phyloP scores from a whole-genome alignment of 2,329 filamentous ascomycete species.

The Emmonsia crescens region DNA sequence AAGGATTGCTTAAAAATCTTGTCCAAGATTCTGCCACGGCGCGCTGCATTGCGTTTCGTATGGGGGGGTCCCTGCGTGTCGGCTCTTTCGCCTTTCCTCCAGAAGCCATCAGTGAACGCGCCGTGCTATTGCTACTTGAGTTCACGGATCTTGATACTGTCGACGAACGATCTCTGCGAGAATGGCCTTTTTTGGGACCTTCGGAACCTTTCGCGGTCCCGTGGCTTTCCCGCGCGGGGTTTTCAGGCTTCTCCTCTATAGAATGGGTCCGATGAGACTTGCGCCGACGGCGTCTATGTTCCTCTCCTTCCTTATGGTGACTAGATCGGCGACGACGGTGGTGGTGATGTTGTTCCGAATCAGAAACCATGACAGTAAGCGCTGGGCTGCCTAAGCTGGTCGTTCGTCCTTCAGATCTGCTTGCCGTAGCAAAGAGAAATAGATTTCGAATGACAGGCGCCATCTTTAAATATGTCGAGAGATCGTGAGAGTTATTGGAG shows the following conservation, averaged over 20 bases:
- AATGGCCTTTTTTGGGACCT: background rate
- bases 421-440: background rate
- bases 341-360: background rate
- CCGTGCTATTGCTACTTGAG: background rate
- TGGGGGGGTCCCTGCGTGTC: background rate
- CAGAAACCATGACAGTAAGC: background rate
- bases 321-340: background rate
- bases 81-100: background rate
- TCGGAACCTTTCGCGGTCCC: background rate
- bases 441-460: background rate
- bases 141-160: background rate
- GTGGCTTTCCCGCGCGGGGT: background rate
- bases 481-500: background rate
- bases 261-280: background rate
- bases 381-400: background rate
- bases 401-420: background rate
- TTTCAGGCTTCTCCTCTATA: background rate
- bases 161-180: background rate
- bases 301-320: conserved; percentile 1
- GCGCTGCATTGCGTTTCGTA: background rate
- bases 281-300: conserved; percentile 2
- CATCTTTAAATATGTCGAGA: background rate
- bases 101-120: background rate
- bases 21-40: background rate
- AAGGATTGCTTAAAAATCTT: background rate